Base-by-base conservation (phyloP, 2,329 filamentous ascomycete genomes). In the Aureobasidium sp. region DNA sequence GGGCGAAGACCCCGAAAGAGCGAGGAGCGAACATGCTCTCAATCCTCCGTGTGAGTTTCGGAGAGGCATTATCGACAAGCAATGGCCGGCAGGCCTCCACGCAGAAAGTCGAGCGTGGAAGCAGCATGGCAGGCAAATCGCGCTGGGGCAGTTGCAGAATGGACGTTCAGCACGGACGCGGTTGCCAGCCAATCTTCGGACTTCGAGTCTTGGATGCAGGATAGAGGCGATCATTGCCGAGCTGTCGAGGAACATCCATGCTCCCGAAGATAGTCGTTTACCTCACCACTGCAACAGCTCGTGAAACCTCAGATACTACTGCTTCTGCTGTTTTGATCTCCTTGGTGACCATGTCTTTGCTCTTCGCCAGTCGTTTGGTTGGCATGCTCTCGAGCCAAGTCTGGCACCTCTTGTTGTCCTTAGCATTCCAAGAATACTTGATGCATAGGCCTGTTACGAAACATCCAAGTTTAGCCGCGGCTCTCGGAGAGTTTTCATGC, bases 121-220 rank as follows among this genome's bases (percentile, higher is more conserved):
- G 22, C 55, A 29, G 22, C 27, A 47, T 20, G 22, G 29, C 39
- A 34, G 41, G n/a, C 20, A 25, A 36, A 27, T 58, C 42, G 55
- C 29, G 55, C 55, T 58, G 55, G 39, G 27, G 15, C 9, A 47
- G 29, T 34, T 36, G 41, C 41, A 44, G 36, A 27, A 48, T 48
- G 17, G 31, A 48, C 20, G 17, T 39, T 44, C 31, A 58, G 55
- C 55, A 58, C 55, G 20, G 55, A 58, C 55, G 31, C 52, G 31
- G 1, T 55, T 36, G 31, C 27, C 52, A 42, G 36, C 41, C 20
- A 25, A 36, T 27, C 11, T 49, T 60, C 57, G 57, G 57, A 60
- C 57, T 51, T 60, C 48, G 48, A 25, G 42, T 59, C 55, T 59
- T 59, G 55, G 53, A 36, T 60, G 57, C 57, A 49, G 34, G 37